phyloP scores from a whole-genome alignment of 805 yeast genomes.

The Yamadazyma laniorum region DNA sequence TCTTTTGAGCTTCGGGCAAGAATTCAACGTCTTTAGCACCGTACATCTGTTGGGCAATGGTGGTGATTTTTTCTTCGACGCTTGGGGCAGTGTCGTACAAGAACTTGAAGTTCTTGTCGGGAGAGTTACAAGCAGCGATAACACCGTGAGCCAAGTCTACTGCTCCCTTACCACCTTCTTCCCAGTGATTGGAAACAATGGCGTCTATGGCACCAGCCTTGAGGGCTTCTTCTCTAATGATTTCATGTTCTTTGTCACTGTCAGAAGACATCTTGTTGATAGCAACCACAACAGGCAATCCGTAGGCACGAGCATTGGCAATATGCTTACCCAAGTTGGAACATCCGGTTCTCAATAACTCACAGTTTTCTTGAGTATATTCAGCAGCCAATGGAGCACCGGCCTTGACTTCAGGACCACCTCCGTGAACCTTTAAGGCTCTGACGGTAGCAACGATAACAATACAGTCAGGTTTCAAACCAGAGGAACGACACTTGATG shows the following conservation, averaged over 20 bases:
- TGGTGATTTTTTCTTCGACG: constrained; percentile 63
- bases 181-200: constrained; percentile 83
- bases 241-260: constrained; percentile 63
- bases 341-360: constrained; percentile 66
- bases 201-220: constrained; percentile 81
- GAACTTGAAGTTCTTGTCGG: constrained; percentile 46
- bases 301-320: constrained; percentile 65
- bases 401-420: constrained; percentile 85
- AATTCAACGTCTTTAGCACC: constrained; percentile 74
- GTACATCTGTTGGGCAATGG: constrained; percentile 74
- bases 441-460: constrained; percentile 82
- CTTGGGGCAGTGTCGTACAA: constrained; percentile 59
- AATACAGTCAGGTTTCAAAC: constrained; percentile 71
- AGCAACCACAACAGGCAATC: constrained; percentile 80
- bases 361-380: constrained; percentile 69
- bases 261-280: constrained; percentile 78
- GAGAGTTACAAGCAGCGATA: constrained; percentile 55
- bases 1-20: constrained; percentile 64
- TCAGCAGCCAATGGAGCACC: constrained; percentile 77
- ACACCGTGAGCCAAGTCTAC: constrained; percentile 70
- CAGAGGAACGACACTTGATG: constrained; percentile 81
- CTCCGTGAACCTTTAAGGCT: constrained; percentile 84
- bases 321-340: constrained; percentile 77
- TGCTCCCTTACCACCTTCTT: constrained; percentile 82
- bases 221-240: constrained; percentile 63